phyloP scores from a whole-genome alignment of 148 eudicot genomes.

The Nepenthes mirabilis region DNA sequence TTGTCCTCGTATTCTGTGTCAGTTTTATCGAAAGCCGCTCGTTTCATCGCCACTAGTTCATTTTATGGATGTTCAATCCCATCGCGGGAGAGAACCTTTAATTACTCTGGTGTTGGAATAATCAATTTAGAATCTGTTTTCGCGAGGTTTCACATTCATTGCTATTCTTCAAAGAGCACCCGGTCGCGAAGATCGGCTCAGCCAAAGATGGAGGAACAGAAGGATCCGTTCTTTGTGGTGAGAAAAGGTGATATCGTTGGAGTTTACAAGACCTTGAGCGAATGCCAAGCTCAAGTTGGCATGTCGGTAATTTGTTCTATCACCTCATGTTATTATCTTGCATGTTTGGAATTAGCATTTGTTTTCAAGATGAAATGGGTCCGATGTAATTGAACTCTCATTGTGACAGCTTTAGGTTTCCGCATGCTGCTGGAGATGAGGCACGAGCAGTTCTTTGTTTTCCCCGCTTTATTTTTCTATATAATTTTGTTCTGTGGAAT shows the following conservation, averaged over 20 bases:
- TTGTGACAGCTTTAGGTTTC: neutral
- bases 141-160: constrained; percentile 15
- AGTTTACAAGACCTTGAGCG: constrained; percentile 51
- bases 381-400: neutral
- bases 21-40: constrained; percentile 16
- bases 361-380: neutral
- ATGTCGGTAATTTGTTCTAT: constrained; percentile 29
- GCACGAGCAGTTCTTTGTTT: too few relatives aligned
- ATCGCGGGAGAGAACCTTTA: constrained; percentile 10
- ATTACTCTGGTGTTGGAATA: constrained; percentile 8
- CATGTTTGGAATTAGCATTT: neutral
- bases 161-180: constrained; percentile 26
- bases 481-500: too few relatives aligned
- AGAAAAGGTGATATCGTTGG: constrained; percentile 66
- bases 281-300: constrained; percentile 65
- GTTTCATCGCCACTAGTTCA: constrained; percentile 13
- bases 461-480: too few relatives aligned
- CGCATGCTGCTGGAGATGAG: too few relatives aligned
- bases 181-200: constrained; percentile 5
- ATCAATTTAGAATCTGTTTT: constrained; percentile 16
- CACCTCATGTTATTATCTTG: too few relatives aligned
- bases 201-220: constrained; percentile 25
- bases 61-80: constrained; percentile 6
- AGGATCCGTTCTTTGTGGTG: constrained; percentile 47
- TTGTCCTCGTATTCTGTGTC: constrained; percentile 17